Evolutionary conservation across 768 basidiomycete species (phyloP).

Genomic region (Pulveroboletus sp.): DNA sequence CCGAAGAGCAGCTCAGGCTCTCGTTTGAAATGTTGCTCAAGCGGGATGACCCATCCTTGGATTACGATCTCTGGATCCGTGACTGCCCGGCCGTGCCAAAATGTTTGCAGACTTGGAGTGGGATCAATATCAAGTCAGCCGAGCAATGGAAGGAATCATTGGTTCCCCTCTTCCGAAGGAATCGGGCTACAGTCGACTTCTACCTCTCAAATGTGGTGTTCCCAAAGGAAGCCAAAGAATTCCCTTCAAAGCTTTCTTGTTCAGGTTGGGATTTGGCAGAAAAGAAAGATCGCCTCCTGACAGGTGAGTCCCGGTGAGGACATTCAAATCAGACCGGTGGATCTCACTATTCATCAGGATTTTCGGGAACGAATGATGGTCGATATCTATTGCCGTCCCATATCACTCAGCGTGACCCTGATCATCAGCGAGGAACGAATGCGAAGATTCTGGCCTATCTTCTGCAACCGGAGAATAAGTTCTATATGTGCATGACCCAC

Average conservation of each 20-base stretch:
- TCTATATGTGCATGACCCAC: constrained; percentile 8
- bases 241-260: constrained; percentile 24
- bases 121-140: constrained; percentile 2
- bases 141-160: constrained; percentile 3
- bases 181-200: constrained; percentile 2
- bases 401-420: constrained; percentile 26
- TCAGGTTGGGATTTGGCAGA: constrained; percentile 37
- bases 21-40: background rate
- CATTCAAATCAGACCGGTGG: background rate
- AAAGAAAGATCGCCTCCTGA: constrained; percentile 2
- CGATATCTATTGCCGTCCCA: constrained; percentile 35
- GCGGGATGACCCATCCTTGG: background rate
- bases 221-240: constrained; percentile 32
- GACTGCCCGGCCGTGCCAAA: background rate
- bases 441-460: constrained; percentile 34
- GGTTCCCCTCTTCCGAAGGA: constrained; percentile 4
- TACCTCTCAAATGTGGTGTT: constrained; percentile 32
- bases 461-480: constrained; percentile 19
- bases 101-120: background rate
- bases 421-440: constrained; percentile 35
- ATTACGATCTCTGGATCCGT: constrained; percentile 2
- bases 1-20: background rate
- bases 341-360: constrained; percentile 19
- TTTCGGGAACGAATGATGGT: constrained; percentile 38
- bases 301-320: background rate